Evolutionary conservation across 2,329 filamentous ascomycete genomes (phyloP), one percentile per base, ranked within the genome.

Genomic region (Fusarium hainanense): DNA sequence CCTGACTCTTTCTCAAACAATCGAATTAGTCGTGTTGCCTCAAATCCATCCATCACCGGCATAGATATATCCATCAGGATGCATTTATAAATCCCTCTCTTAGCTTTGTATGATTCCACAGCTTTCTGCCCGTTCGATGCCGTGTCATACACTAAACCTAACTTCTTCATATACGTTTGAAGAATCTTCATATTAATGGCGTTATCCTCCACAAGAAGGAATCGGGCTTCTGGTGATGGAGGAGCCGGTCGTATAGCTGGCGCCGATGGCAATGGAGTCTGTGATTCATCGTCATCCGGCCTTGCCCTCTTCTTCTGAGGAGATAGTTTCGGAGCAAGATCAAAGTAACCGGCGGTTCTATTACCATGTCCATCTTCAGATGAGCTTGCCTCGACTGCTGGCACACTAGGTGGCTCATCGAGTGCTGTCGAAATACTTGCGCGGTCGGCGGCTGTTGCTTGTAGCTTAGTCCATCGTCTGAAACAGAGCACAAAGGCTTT

Each of bases 21-120:
- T 2, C 87, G 81, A 20, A 88, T 87, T 27, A 79, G 77, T 3
- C 82, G 78, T 3, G 85, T 87, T 0, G 84, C 82, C n/a, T 84
- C 83, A 6, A 87, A 81, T 0, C 85, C 85, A 64, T 89, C 83
- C 73, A 89, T 84, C 10, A 88, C 76, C 1, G 87, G 87, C 87
- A 89, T 89, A 57, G 82, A 87, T 7, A 88, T 83, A 63, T 89
- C 87, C 72, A 82, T 83, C 10, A 83, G 66, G 3, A 83, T 73
- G 52, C 76, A 79, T 21, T 59, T 66, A 41, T 74, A 81, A 4
- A 69, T 46, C 1, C 68, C 67, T 0, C 70, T 66, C 7, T 67
- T 56, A 3, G 66, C 46, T 25, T 54, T 66, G 54, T 76, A 82
- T 3, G 68, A 68, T n/a, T 80, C 72, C 8, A 81, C 41, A 0